Evolutionary conservation across 2,329 filamentous ascomycete genomes (phyloP).

Genomic region (Madurella mycetomatis): DNA sequence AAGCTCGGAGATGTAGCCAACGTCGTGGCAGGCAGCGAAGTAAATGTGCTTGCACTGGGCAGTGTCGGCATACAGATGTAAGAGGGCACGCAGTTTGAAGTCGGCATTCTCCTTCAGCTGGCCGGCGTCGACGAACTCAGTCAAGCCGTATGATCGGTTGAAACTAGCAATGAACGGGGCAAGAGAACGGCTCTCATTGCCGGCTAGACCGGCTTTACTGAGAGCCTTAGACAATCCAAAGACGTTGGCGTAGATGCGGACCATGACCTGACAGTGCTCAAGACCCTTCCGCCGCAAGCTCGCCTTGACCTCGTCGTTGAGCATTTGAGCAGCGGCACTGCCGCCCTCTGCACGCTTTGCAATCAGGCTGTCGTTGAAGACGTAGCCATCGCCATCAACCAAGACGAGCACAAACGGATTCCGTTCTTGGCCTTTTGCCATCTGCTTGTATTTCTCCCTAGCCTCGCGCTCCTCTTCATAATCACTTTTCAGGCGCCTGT

Average conservation of each 20-base stretch:
- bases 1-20: constrained; percentile 53
- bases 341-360: constrained; percentile 49
- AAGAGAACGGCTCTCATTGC: constrained; percentile 52
- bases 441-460: constrained; percentile 51
- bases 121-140: constrained; percentile 59
- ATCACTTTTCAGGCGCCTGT: constrained; percentile 52
- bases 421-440: constrained; percentile 45
- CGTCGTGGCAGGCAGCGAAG: constrained; percentile 59
- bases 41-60: constrained; percentile 61
- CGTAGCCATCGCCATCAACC: constrained; percentile 58
- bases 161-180: constrained; percentile 54
- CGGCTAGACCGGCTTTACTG: constrained; percentile 44
- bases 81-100: constrained; percentile 52
- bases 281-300: constrained; percentile 44
- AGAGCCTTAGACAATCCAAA: constrained; percentile 48
- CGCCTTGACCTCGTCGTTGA: constrained; percentile 48
- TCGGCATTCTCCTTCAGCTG: constrained; percentile 57
- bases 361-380: constrained; percentile 49
- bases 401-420: constrained; percentile 58
- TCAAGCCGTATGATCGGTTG: constrained; percentile 52
- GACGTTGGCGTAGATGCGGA: constrained; percentile 55
- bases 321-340: constrained; percentile 47
- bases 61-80: constrained; percentile 51
- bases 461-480: constrained; percentile 53
- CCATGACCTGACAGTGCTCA: constrained; percentile 49